Base-by-base conservation (phyloP, 2,329 filamentous ascomycete species). In the Arachnopeziza araneosa region DNA sequence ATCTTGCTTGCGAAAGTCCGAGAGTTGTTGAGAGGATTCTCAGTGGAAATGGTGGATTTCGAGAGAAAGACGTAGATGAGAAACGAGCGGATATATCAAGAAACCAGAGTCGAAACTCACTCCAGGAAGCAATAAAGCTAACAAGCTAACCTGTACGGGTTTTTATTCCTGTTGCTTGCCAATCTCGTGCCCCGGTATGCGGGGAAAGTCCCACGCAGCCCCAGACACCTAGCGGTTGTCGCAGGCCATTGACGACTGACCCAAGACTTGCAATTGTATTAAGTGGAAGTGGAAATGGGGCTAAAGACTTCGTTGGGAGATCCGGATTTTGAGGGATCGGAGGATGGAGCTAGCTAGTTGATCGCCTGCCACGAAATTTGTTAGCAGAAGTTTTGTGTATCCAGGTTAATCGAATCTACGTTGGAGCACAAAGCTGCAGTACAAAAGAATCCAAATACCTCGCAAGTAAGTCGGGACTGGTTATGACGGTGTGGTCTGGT, bases 181-280 rank as follows among this genome's bases (percentile, higher is more conserved):
- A 70, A 68, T 71, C 65, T 71, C 69, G 74, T 75, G 74, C 71
- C 78, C 73, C 78, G 78, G 79, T 78, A 78, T 82, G 80, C 80
- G 81, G 81, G 80, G 78, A 80, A 79, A 70, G 74, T 80, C 79
- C 80, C 80, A 79, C 79, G 78, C 80, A 77, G 80, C 79, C 80
- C 79, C 80, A 79, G 73, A 76, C 75, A 75, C 75, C 68, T 83
- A 84, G 73, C 78, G 77, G 75, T 79, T 79, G 76, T 79, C 75
- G 74, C 78, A 76, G 79, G 78, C 79, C 83, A 85, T 85, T 81
- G 79, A 78, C 80, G 68, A 63, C 71, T 71, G 57, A 62, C 62
- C 57, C 36, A 59, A 60, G 59, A 62, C 56, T 50, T 52, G 50
- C 54, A 58, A 52, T 19, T 54, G 36, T 21, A 54, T 36, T 44